Base-by-base conservation (phyloP, 352 stramenopile species). In the Phytophthora boehmeriae region DNA sequence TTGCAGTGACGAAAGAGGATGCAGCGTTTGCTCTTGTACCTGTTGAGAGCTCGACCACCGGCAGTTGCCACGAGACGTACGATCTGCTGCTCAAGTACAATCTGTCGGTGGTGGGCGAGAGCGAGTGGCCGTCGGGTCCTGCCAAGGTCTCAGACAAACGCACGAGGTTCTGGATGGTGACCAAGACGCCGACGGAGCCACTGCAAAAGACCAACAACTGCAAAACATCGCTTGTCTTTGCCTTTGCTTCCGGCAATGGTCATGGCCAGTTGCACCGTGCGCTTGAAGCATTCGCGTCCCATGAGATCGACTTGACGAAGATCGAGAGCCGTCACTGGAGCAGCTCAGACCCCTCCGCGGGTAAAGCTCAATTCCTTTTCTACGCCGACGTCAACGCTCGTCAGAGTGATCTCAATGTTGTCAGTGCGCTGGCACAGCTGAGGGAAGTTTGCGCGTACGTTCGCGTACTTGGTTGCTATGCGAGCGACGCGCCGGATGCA, bases 61-160 rank as follows among this genome's bases (percentile, higher is more conserved):
- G 96, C 8, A 98, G 81, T 20, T 98, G 98, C 68, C 97, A 99
- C 75, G 93, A 97, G 47, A 98, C 98, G 67, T 99, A 98, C 71
- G 85, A 94, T 59, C 54, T 94, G 42, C 48, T 92, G 66, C 73
- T 92, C 42, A 78, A 84, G 68, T 87, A 88, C 68, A 75, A 73
- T 8, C 59, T 94, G 30, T 70, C 79, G 38, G 86, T 92, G 13
- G 75, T 94, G 9, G 77, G 75, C 44, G 82, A 91, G 59, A 79
- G 76, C 55, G 75, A 88, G 51, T 52, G 75, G 2, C 8, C 50
- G 17, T 32, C 14, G 11, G 20, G 39, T 27, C 20, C 54, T 8
- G 20, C 28, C 0, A 53, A 60, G 20, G 16, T 53, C 5, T 34
- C 47, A 14, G 39, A 53, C 17, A 62, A 42, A 16, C 17, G 94